phyloP scores from a whole-genome alignment of 2,329 filamentous ascomycete genomes.

The Penicillium aurantiogriseum region DNA sequence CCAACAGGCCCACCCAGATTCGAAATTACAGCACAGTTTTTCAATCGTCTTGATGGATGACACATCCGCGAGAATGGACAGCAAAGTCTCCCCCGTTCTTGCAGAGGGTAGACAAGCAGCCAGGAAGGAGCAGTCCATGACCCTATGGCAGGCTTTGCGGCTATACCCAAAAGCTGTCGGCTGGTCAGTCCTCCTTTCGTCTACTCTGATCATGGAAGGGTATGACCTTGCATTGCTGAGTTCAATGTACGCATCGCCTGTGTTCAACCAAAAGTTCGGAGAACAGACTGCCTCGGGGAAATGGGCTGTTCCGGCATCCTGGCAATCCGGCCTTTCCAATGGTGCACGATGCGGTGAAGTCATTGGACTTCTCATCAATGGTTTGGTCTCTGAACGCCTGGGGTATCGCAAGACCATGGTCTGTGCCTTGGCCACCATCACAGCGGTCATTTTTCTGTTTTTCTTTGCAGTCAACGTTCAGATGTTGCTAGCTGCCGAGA shows the following conservation, averaged over 20 bases:
- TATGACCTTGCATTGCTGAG: conserved; percentile 41
- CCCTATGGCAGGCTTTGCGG: conserved; percentile 31
- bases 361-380: conserved; percentile 30
- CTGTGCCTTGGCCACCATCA: conserved; percentile 40
- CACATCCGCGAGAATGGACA: not conserved
- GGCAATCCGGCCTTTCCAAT: conserved; percentile 34
- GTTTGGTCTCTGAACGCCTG: conserved; percentile 29
- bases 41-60: not conserved
- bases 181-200: conserved; percentile 40
- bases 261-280: conserved; percentile 34
- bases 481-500: conserved; percentile 46
- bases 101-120: conserved; percentile 30
- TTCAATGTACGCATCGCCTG: conserved; percentile 33
- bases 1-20: not conserved
- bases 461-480: conserved; percentile 48
- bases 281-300: conserved; percentile 17
- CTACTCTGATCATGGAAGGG: conserved; percentile 43
- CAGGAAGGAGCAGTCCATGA: conserved; percentile 37
- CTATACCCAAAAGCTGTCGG: conserved; percentile 37
- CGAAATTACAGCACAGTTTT: not conserved
- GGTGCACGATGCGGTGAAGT: conserved; percentile 25
- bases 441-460: conserved; percentile 46
- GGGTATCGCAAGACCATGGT: conserved; percentile 33
- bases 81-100: conserved; percentile 8
- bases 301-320: conserved; percentile 30